These are phyloP conservation scores for Xylariaceae sp. DNA, from an alignment of 2,329 filamentous ascomycete genomes.

Conservation along the genomic window DNA sequence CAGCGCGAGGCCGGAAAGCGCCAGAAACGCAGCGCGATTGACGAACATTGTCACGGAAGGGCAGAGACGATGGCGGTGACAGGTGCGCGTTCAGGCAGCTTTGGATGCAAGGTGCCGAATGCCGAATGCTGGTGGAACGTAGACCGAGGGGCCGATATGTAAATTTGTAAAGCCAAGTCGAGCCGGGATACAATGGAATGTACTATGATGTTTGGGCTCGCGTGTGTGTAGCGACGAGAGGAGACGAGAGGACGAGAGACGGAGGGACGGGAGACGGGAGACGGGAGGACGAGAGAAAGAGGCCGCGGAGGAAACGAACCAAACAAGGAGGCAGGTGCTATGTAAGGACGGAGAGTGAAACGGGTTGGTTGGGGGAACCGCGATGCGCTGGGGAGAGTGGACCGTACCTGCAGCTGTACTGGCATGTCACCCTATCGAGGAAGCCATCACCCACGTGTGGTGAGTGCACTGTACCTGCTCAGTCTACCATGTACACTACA, in stretches of 20 bases:
- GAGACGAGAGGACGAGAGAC: not conserved
- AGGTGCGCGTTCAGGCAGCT: not conserved
- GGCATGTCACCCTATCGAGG: not conserved
- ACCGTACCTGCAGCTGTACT: not conserved
- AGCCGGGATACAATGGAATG: constrained; percentile 4
- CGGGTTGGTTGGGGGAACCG: not conserved
- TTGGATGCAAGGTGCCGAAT: constrained; percentile 2
- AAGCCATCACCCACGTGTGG: not conserved
- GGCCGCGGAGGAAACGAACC: not conserved
- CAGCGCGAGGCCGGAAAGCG: constrained; percentile 42
- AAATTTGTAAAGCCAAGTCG: constrained; percentile 3
- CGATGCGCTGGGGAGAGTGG: not conserved
- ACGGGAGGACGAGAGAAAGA: not conserved
- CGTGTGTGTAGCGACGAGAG: not conserved
- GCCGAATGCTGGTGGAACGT: not conserved
- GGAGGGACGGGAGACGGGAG: too few relatives aligned
- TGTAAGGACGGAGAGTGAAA: not conserved
- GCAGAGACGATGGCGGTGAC: not conserved
- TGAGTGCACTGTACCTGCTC: not conserved
- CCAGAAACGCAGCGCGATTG: constrained; percentile 37
- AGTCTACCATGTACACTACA: too few relatives aligned
- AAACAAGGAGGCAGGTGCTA: not conserved
- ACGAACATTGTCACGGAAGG: constrained; percentile 29
- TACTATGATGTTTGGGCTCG: constrained; percentile 4
- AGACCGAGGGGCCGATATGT: constrained; percentile 8